Evolutionary conservation across 2,329 filamentous ascomycete genomes (phyloP), one percentile per base, ranked within the genome.

Genomic region (Xylariales sp.): DNA sequence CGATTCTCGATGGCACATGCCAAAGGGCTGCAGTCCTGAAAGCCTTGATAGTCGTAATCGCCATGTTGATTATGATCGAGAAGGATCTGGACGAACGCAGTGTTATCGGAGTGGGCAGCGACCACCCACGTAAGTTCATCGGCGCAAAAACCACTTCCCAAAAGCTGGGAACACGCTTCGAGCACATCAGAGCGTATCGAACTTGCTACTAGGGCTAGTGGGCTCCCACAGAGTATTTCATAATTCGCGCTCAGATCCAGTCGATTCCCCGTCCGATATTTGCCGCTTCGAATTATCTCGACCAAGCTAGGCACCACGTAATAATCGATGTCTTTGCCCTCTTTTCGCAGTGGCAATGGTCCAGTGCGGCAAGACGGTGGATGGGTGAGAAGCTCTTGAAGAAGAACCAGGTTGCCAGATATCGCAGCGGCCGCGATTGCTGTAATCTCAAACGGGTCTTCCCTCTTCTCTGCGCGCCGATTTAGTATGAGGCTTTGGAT

Each of bases 181-280:
- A 54, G 49, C 39, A 49, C 59, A 54, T 54, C 30, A 28, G 49
- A 46, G 39, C 30, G 39, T 28, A 36, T 53, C 39, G 59, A 54
- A 39, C 36, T 62, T 62, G 59, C 49, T 48, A 62, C 39, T 62
- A 62, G 39, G 36, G 59, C 59, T 54, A 62, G 49, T 54, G 59
- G 59, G 50, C 49, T 62, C 49, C 59, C 59, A 54, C 9, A 36
- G 5, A 36, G 8, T 36, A 5, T 8, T 5, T 36, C 34, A 36
- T 36, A 36, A 8, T 36, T 36, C n/a, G n/a, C n/a, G n/a, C n/a
- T 23, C 23, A 23, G 23, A 23, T 23, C 23, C 23, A 14, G 28
- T 52, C 34, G n/a, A 61, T 32, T 2, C 46, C 1, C 16, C 10
- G 23, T 18, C 49, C 7, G 12, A 61, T 53, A 45, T 53, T 45